Evolutionary conservation across 192 early-diverging fungal species (phyloP), one percentile per base, ranked within the genome.

Genomic region (Umbelopsis vinacea): DNA sequence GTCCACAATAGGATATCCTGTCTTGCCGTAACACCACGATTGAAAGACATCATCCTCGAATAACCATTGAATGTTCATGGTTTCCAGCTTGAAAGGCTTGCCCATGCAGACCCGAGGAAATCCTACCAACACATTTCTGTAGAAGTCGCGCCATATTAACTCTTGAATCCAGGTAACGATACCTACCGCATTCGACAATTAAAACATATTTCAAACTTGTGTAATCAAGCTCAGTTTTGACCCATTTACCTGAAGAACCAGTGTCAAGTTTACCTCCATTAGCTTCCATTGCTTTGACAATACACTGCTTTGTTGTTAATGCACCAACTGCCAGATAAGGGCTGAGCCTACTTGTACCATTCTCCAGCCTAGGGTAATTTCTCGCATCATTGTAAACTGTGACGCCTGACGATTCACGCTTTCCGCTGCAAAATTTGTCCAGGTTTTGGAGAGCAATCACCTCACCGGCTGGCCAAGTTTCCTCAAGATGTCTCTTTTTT

Each of bases 101-200:
- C 86, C 83, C 79, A 82, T 90, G 71, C 79, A 87, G 1, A 92
- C 83, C 35, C 74, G 73, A 2, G 88, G 89, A 75, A 83, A 92
- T 43, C 76, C 78, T 7, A 89, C 76, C 35, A 88, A 48, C 26
- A 92, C 80, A 63, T 88, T 71, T 10, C 80, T 73, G 78, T 90
- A 92, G 71, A 92, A 92, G 38, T 92, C 90, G 15, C 85, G 79
- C 90, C 89, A 90, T 14, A 82, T 70, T 21, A 92, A 48, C 67
- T 92, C 90, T 33, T 74, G 78, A 35, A 92, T 86, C 89, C 89
- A 92, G 6, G 76, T 70, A 7, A 80, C 81, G 37, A 85, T 46
- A 3, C 88, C 88, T 45, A 79, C 52, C 23, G 26, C 22, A 29
- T 29, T 26, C 54, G 24, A 15, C 11, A 29, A 15, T 26, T 15